Percentiles rank a stretch among this genome's conserved stretches.
phyloP scores from a whole-genome alignment of 73 alveolate species.

The Uronychia setigera region DNA sequence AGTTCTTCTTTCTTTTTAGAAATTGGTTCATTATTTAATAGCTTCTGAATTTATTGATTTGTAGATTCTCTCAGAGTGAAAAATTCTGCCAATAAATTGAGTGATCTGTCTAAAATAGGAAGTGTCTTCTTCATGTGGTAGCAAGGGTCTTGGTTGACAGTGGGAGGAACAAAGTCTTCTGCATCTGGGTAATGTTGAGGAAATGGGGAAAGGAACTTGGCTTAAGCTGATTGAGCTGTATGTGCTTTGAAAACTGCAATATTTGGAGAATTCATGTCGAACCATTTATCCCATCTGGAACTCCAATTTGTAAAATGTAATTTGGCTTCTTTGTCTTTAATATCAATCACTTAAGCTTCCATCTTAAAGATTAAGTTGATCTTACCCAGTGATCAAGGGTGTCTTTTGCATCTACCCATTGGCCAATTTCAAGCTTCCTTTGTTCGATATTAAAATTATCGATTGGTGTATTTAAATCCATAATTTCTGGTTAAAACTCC shows the following conservation, averaged over 20 bases:
- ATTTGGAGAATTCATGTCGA: neutral
- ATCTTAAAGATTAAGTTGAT: neutral
- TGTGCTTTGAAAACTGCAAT: neutral
- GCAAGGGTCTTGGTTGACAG: neutral
- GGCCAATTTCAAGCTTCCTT: neutral
- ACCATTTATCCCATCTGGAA: neutral
- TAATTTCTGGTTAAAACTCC: neutral
- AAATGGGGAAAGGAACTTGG: neutral
- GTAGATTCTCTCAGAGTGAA: neutral
- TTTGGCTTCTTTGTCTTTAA: neutral
- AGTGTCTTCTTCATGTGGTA: neutral
- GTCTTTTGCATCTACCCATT: neutral
- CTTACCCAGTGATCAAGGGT: neutral
- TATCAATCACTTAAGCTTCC: neutral
- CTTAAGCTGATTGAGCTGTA: neutral
- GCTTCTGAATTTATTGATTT: no score
- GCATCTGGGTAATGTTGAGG: neutral
- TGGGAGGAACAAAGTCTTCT: neutral
- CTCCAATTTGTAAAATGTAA: neutral
- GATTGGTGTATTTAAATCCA: neutral
- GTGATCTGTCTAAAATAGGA: neutral
- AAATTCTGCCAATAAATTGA: neutral
- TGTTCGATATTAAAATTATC: neutral
- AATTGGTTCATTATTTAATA: no score
- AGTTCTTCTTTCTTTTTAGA: neutral